Evolutionary conservation across 2,329 filamentous ascomycete species (phyloP).

Genomic region (Juglanconis oblonga): DNA sequence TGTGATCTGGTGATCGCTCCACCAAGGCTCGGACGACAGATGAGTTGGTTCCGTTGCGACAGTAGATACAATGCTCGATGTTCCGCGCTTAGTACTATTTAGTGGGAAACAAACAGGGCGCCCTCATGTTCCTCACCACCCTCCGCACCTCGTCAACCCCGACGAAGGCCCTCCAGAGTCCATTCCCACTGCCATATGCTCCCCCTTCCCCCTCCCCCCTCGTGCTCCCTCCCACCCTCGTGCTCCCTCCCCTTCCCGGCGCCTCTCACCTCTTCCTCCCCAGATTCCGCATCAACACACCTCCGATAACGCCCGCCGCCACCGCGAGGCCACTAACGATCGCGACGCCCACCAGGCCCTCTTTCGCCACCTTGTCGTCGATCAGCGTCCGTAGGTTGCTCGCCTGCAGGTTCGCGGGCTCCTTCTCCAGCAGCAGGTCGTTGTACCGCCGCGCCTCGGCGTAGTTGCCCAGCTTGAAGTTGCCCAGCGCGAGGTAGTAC

Average conservation of each 20-base stretch:
- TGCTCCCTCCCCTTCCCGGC: not conserved
- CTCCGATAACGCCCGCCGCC: slow-evolving; percentile 88
- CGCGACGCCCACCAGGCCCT: slow-evolving; percentile 89
- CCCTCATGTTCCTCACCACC: not conserved
- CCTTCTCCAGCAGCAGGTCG: slow-evolving; percentile 84
- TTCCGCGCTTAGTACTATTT: not conserved
- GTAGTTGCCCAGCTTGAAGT: slow-evolving; percentile 98
- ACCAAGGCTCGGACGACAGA: not conserved
- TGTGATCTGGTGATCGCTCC: too few relatives aligned
- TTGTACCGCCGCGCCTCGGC: slow-evolving; percentile 93
- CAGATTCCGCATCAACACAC: slow-evolving; percentile 75
- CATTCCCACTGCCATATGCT: too few relatives aligned
- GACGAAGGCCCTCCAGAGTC: not conserved
- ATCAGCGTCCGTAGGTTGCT: slow-evolving; percentile 82
- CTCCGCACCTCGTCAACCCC: not conserved
- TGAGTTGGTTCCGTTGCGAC: not conserved
- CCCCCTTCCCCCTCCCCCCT: not conserved
- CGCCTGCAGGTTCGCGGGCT: slow-evolving; percentile 88
- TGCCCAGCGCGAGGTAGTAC: slow-evolving; percentile 94
- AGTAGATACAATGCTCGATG: not conserved
- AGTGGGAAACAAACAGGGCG: not conserved
- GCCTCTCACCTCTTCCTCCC: slow-evolving; percentile 53
- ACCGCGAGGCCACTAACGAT: slow-evolving; percentile 92
- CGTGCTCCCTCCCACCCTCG: not conserved
- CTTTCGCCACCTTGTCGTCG: slow-evolving; percentile 93